Percentiles rank a stretch among this genome's conserved stretches.
phyloP scores from a whole-genome alignment of 495 filamentous ascomycete genomes.

The Aspergillus biplanus region DNA sequence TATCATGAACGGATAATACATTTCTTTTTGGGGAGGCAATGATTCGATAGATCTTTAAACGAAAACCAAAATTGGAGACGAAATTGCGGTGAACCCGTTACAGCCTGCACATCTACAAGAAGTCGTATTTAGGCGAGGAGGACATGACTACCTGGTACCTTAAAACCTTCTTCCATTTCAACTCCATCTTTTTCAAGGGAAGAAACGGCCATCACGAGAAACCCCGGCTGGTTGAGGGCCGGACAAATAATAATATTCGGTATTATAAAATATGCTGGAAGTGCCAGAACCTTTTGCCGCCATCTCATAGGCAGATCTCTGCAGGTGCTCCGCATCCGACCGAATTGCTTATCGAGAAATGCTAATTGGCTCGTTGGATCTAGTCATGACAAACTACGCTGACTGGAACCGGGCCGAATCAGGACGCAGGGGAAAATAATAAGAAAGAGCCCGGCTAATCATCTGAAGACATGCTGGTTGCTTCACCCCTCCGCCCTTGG shows the following conservation, averaged over 20 bases:
- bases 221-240: not conserved
- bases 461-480: no score
- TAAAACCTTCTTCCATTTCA: no score
- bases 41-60: no score
- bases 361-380: conserved; percentile 33
- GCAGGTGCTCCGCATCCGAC: conserved; percentile 8
- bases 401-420: conserved; percentile 33
- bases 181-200: no score
- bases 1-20: conserved; percentile 1
- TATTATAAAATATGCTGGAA: conserved; percentile 5
- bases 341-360: conserved; percentile 36
- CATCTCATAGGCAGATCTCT: conserved; percentile 17
- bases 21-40: not conserved
- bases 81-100: not conserved
- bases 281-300: not conserved
- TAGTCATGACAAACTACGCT: conserved; percentile 43
- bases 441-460: not conserved
- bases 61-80: no score
- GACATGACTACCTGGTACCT: no score
- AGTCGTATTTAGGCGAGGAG: not conserved
- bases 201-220: not conserved
- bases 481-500: not conserved
- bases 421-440: conserved; percentile 3
- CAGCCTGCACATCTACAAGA: not conserved
- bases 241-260: not conserved